Evolutionary conservation across 2,329 filamentous ascomycete species (phyloP).

Genomic region (Trichoderma cornu-damae): DNA sequence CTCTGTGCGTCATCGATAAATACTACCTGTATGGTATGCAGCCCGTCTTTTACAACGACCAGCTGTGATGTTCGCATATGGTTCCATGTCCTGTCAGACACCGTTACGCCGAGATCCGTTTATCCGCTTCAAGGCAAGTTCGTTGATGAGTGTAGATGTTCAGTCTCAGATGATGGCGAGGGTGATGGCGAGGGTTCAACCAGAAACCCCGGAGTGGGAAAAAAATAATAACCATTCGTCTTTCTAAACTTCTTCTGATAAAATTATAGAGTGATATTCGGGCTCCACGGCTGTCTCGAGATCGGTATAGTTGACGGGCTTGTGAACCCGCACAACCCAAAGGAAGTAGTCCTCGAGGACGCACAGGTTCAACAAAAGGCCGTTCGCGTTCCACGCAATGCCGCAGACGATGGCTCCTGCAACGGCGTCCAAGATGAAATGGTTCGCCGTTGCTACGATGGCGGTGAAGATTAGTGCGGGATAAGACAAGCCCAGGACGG

Average conservation of each 20-base stretch:
- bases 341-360: conserved; percentile 65
- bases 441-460: conserved; percentile 67
- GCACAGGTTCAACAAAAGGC: conserved; percentile 56
- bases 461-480: conserved; percentile 60
- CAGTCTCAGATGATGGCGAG: neutral
- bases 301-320: conserved; percentile 46
- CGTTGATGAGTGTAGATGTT: neutral
- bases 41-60: neutral
- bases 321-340: conserved; percentile 58
- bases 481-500: conserved; percentile 54
- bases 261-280: conserved; percentile 27
- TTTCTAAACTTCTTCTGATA: neutral
- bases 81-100: neutral
- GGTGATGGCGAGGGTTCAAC: neutral
- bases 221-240: neutral
- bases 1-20: neutral
- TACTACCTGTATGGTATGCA: too few relatives aligned
- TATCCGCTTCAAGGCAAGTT: conserved; percentile 8
- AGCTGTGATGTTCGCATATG: neutral
- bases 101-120: conserved; percentile 8
- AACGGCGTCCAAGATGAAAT: conserved; percentile 67
- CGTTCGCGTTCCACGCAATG: conserved; percentile 56
- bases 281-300: conserved; percentile 34
- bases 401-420: conserved; percentile 62
- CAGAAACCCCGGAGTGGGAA: neutral